phyloP scores from a whole-genome alignment of 352 stramenopile species.

The Globisporangium rhizosaccharum region DNA sequence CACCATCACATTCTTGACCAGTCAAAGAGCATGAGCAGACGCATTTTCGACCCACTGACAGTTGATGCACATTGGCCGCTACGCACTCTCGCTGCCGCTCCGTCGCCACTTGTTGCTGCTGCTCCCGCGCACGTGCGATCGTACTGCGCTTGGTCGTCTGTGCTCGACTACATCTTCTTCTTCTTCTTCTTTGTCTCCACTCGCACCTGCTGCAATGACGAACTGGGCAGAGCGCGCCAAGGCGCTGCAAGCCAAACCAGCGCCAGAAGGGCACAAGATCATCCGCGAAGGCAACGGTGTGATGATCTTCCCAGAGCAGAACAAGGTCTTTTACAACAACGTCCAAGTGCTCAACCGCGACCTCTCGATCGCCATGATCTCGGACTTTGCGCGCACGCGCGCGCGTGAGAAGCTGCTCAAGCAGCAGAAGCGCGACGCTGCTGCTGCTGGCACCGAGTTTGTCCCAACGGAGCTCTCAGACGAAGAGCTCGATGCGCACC shows the following conservation, averaged over 20 bases:
- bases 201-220: constrained; percentile 16
- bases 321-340: constrained; percentile 93
- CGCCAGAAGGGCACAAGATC: constrained; percentile 73
- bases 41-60: no score
- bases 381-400: constrained; percentile 92
- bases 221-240: constrained; percentile 51
- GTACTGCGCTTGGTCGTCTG: neutral
- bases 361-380: constrained; percentile 97
- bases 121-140: no score
- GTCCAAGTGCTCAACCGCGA: constrained; percentile 98
- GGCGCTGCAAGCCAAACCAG: constrained; percentile 53
- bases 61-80: no score
- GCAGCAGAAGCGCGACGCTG: constrained; percentile 60
- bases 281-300: constrained; percentile 88
- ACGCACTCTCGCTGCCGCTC: no score
- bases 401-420: constrained; percentile 64
- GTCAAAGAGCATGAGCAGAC: no score
- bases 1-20: no score
- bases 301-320: constrained; percentile 88
- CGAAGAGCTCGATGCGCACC: constrained; percentile 69
- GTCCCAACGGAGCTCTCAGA: constrained; percentile 48
- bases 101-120: no score
- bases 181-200: neutral
- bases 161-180: neutral
- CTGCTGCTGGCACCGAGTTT: constrained; percentile 33